Percentiles rank a stretch among this genome's conserved stretches.
These are phyloP conservation scores for Mrakia gelida DNA, from an alignment of 768 basidiomycete genomes.

Conservation along the genomic window DNA sequence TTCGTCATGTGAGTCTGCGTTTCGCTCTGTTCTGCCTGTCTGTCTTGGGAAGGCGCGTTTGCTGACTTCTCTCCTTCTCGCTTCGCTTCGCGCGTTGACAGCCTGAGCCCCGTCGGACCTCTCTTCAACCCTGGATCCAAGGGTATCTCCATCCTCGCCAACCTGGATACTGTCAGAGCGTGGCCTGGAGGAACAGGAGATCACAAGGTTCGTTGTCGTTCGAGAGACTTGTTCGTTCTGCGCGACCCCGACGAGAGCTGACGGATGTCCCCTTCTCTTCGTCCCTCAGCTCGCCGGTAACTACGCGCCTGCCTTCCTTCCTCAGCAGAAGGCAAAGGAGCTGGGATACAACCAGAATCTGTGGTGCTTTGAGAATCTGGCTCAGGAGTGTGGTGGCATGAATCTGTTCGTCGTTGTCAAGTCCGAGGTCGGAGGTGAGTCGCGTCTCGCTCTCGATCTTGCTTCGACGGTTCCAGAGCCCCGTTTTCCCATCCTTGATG, in stretches of 20 bases:
- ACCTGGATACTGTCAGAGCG: slow-evolving; percentile 76
- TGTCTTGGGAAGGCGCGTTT: neutral
- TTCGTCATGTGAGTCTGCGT: slow-evolving; percentile 32
- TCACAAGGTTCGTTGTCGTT: slow-evolving; percentile 41
- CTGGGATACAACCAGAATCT: slow-evolving; percentile 37
- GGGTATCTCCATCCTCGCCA: slow-evolving; percentile 43
- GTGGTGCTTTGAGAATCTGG: slow-evolving; percentile 55
- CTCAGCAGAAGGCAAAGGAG: slow-evolving; percentile 29
- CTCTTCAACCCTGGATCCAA: slow-evolving; percentile 35
- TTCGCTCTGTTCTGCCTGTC: neutral
- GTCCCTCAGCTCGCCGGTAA: slow-evolving; percentile 33
- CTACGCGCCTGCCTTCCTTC: slow-evolving; percentile 35
- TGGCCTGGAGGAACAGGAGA: slow-evolving; percentile 87
- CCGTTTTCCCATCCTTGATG: too few relatives aligned
- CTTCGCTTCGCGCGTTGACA: neutral
- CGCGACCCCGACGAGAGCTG: too few relatives aligned
- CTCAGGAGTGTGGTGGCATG: slow-evolving; percentile 60
- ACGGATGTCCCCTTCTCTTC: slow-evolving; percentile 30
- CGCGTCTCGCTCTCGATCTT: neutral
- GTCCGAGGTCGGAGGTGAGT: slow-evolving; percentile 19
- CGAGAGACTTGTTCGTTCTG: neutral
- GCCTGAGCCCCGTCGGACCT: slow-evolving; percentile 36
- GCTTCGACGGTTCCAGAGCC: neutral
- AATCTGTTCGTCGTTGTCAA: slow-evolving; percentile 24
- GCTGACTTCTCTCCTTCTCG: neutral